These are phyloP conservation scores for Panellus pusillus DNA, from an alignment of 768 basidiomycete species.

Conservation along the genomic window DNA sequence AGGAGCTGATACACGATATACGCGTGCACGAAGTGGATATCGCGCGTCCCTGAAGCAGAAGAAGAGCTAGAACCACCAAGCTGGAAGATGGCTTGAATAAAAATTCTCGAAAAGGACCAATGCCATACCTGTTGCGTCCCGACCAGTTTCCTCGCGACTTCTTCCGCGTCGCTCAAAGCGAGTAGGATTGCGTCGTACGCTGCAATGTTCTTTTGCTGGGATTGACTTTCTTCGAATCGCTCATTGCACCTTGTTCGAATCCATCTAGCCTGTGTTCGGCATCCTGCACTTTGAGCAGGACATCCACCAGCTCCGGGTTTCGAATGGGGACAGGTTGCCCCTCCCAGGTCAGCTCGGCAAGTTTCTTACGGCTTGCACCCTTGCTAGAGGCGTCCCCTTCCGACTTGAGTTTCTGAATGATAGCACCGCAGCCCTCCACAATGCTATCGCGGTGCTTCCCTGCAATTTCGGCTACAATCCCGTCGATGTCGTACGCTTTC, in stretches of 20 bases:
- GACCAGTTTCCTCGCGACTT: constrained; percentile 72
- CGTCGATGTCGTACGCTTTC: constrained; percentile 81
- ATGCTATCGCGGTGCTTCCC: constrained; percentile 55
- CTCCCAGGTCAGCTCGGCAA: constrained; percentile 73
- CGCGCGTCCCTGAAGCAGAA: constrained; percentile 48
- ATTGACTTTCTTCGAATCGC: constrained; percentile 34
- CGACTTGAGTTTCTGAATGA: constrained; percentile 51
- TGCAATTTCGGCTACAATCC: constrained; percentile 66
- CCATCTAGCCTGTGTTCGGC: constrained; percentile 62
- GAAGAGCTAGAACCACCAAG: constrained; percentile 41
- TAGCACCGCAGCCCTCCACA: constrained; percentile 59
- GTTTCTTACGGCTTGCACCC: constrained; percentile 48
- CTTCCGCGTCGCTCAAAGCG: constrained; percentile 88
- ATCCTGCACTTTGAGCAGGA: constrained; percentile 78
- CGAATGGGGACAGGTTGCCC: constrained; percentile 81
- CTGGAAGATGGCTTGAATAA: constrained; percentile 24
- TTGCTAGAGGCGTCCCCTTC: constrained; percentile 39
- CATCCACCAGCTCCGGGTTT: constrained; percentile 89
- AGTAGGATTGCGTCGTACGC: constrained; percentile 85
- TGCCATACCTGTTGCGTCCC: constrained; percentile 73
- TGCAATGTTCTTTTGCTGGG: constrained; percentile 75
- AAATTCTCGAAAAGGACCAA: background rate
- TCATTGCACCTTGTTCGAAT: constrained; percentile 29
- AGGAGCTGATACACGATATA: constrained; percentile 88
- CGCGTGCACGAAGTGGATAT: constrained; percentile 82